phyloP scores from a whole-genome alignment of 2,329 filamentous ascomycete genomes.

The Fusarium praegraminearum region DNA sequence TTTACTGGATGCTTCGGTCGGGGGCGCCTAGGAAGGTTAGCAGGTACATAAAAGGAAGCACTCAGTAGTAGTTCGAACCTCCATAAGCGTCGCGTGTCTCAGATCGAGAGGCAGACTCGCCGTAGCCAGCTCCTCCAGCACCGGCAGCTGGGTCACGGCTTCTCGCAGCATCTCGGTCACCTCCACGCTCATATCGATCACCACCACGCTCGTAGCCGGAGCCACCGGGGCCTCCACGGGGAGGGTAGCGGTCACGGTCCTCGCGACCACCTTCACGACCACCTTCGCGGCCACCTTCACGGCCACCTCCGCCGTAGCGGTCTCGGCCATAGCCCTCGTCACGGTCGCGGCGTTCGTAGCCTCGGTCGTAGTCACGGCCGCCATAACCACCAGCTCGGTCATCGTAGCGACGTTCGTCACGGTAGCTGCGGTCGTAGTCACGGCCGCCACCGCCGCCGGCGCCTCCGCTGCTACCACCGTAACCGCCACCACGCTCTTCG shows the following conservation, averaged over 20 bases:
- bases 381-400: constrained; percentile 58
- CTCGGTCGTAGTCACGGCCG: constrained; percentile 70
- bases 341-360: constrained; percentile 62
- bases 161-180: constrained; percentile 57
- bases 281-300: constrained; percentile 32
- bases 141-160: constrained; percentile 55
- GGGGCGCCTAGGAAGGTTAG: constrained; percentile 51
- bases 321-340: constrained; percentile 56
- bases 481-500: constrained; percentile 61
- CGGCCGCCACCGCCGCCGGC: constrained; percentile 52
- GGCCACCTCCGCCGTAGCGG: constrained; percentile 53
- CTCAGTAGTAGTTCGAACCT: constrained; percentile 53
- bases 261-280: constrained; percentile 53
- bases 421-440: constrained; percentile 64
- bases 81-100: constrained; percentile 60
- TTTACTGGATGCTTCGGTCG: constrained; percentile 48
- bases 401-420: constrained; percentile 61
- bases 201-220: constrained; percentile 59
- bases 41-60: constrained; percentile 34
- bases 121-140: constrained; percentile 54
- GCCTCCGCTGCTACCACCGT: constrained; percentile 53
- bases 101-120: constrained; percentile 57
- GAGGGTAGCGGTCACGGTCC: constrained; percentile 59
- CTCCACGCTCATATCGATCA: constrained; percentile 62
- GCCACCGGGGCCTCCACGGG: constrained; percentile 55